Evolutionary conservation across 2,329 filamentous ascomycete genomes (phyloP).

Genomic region (Colletotrichum noveboracense): DNA sequence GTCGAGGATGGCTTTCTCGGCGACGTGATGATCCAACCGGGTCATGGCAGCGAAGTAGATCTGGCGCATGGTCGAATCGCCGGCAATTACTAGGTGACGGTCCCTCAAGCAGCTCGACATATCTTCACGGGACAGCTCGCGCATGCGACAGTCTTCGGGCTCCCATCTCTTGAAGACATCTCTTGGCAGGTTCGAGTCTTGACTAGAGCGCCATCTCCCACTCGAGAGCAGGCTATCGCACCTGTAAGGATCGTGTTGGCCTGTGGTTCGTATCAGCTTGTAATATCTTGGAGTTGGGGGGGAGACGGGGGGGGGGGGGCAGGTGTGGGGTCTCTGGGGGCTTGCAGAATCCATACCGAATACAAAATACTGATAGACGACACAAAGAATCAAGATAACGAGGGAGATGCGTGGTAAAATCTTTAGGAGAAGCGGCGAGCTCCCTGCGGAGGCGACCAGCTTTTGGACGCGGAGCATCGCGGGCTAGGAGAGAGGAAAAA

Average conservation of each 20-base stretch:
- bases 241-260: slow-evolving; percentile 52
- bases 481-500: not conserved
- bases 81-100: slow-evolving; percentile 62
- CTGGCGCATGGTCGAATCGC: slow-evolving; percentile 65
- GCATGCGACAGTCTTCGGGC: slow-evolving; percentile 63
- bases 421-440: slow-evolving; percentile 1
- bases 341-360: not conserved
- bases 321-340: not conserved
- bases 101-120: slow-evolving; percentile 57
- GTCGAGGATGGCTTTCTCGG: slow-evolving; percentile 14
- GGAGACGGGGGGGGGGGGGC: not conserved
- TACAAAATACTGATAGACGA: slow-evolving; percentile 17
- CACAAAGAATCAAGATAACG: slow-evolving; percentile 8
- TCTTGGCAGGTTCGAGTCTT: slow-evolving; percentile 27
- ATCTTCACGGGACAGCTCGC: slow-evolving; percentile 57
- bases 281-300: not conserved
- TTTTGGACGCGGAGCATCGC: slow-evolving; percentile 7
- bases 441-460: slow-evolving; percentile 9
- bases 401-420: slow-evolving; percentile 6
- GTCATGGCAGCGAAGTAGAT: slow-evolving; percentile 58
- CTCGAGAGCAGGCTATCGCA: slow-evolving; percentile 55
- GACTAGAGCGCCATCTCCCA: slow-evolving; percentile 53
- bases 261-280: not conserved
- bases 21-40: slow-evolving; percentile 10
- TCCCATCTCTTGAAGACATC: slow-evolving; percentile 57